Percentiles rank a stretch among this genome's conserved stretches.
These are phyloP conservation scores for Ustilago nuda DNA, from an alignment of 1,284 basidiomycete species.

Conservation along the genomic window DNA sequence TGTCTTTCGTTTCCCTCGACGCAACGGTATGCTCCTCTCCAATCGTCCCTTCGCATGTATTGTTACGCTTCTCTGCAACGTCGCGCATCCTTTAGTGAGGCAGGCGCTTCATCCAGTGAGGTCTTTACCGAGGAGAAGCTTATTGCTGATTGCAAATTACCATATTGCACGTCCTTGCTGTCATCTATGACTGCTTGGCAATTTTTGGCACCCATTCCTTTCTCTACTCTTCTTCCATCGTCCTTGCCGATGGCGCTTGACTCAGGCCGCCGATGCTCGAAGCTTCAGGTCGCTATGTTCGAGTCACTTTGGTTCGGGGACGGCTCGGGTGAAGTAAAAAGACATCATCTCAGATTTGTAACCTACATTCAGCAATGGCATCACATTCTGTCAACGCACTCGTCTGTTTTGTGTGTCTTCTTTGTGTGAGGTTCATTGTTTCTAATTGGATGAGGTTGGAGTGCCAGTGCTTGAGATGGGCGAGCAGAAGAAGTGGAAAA, in stretches of 20 bases:
- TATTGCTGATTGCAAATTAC: slow-evolving; percentile 68
- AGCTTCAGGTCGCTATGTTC: slow-evolving; percentile 15
- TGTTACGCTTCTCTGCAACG: slow-evolving; percentile 2
- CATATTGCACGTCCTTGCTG: slow-evolving; percentile 64
- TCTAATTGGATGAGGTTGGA: neutral
- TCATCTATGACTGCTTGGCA: slow-evolving; percentile 61
- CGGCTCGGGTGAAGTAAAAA: slow-evolving; percentile 29
- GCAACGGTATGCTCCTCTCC: neutral
- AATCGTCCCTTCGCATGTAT: neutral
- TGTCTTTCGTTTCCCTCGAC: neutral
- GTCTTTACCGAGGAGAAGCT: slow-evolving; percentile 66
- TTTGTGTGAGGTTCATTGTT: neutral
- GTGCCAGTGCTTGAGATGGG: neutral
- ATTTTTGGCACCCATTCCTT: slow-evolving; percentile 58
- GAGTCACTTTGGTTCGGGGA: neutral
- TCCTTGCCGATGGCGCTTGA: neutral
- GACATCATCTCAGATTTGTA: neutral
- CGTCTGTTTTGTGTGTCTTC: neutral
- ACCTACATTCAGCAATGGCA: neutral
- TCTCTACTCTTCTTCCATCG: slow-evolving; percentile 33
- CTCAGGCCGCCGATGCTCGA: slow-evolving; percentile 19
- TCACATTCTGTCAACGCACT: neutral
- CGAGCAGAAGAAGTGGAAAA: neutral
- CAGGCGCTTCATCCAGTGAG: slow-evolving; percentile 66
- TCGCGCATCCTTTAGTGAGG: slow-evolving; percentile 49